Evolutionary conservation across 2,329 filamentous ascomycete genomes (phyloP).

Genomic region (Emericellopsis atlantica): DNA sequence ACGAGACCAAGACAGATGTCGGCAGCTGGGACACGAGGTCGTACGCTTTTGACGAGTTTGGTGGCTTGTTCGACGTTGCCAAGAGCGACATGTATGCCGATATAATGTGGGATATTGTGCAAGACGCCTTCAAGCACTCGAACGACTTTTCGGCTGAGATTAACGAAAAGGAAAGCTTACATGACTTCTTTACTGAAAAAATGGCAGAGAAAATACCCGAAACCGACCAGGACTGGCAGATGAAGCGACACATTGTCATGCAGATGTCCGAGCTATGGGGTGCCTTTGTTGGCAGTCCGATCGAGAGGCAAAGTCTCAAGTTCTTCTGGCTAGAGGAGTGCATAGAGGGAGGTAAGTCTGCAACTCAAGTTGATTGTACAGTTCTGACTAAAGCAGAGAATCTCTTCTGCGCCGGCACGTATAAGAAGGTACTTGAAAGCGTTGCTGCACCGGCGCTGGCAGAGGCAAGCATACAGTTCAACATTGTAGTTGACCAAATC

Average conservation of each 20-base stretch:
- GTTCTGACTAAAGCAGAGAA: slow-evolving; percentile 30
- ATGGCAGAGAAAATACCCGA: slow-evolving; percentile 33
- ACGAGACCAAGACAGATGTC: slow-evolving; percentile 40
- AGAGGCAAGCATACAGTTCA: slow-evolving; percentile 38
- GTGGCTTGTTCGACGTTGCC: slow-evolving; percentile 30
- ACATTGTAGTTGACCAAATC: slow-evolving; percentile 34
- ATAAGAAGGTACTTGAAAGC: slow-evolving; percentile 41
- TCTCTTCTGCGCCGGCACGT: slow-evolving; percentile 46
- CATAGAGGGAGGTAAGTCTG: slow-evolving; percentile 49
- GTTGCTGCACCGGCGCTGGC: slow-evolving; percentile 45
- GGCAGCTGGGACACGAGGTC: slow-evolving; percentile 38
- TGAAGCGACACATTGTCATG: slow-evolving; percentile 28
- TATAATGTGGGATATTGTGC: slow-evolving; percentile 56
- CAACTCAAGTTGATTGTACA: slow-evolving; percentile 19
- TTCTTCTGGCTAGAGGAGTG: slow-evolving; percentile 72
- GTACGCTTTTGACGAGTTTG: slow-evolving; percentile 43
- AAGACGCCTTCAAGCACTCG: slow-evolving; percentile 54
- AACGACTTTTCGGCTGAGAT: slow-evolving; percentile 41
- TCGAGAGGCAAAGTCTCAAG: slow-evolving; percentile 55
- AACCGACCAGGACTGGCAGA: slow-evolving; percentile 23
- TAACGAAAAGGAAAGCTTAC: slow-evolving; percentile 30
- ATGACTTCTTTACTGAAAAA: slow-evolving; percentile 38
- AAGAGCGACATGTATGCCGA: slow-evolving; percentile 34
- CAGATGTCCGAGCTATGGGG: slow-evolving; percentile 56
- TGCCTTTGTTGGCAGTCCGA: slow-evolving; percentile 54